Evolutionary conservation across 2,329 filamentous ascomycete genomes (phyloP), one percentile per base, ranked within the genome.

Genomic region (Botrytis deweyae): DNA sequence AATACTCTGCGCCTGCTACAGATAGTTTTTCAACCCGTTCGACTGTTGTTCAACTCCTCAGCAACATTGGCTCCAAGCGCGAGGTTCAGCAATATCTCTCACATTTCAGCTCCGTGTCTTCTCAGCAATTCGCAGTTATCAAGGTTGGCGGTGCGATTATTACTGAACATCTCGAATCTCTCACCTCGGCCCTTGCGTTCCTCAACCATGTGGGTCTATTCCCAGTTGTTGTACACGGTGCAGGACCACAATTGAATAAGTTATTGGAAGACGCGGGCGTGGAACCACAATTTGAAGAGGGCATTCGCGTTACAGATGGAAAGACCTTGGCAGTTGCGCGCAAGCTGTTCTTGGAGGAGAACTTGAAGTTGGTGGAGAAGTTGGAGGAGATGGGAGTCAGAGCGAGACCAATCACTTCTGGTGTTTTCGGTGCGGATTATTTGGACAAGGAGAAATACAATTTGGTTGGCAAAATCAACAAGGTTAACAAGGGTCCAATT

Each of bases 11-110:
- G 49, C 71, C 80, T 46, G 70, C 80, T 42, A 77, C 77, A 18
- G 78, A 79, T 58, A 81, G 77, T 74, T 77, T 81, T 55, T 80
- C 80, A 73, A 94, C 92, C 63, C 89, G 93, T 74, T 91, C 91
- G 65, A 95, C 94, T 72, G 94, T 97, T 76, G 92, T 97, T 80
- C 93, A 95, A 85, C 89, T 97, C 75, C 88, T 98, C 78, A 97
- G 94, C 86, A 97, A 95, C 84, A 97, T 98, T 82, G 95, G 94
- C 76, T 97, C 94, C 76, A 97, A 97, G 88, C 88, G 95, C 75
- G 95, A 99, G 86, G 94, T 97, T 76, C 93, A 98, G 86, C 95
- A 98, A 84, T 98, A 98, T 84, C 91, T 98, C 74, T 96, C 95
- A 78, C 94, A 98, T 83, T 99, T 99, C 87, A 96, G 92, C 78